phyloP scores from a whole-genome alignment of 495 filamentous ascomycete species.

The Tuber umbilicatum region DNA sequence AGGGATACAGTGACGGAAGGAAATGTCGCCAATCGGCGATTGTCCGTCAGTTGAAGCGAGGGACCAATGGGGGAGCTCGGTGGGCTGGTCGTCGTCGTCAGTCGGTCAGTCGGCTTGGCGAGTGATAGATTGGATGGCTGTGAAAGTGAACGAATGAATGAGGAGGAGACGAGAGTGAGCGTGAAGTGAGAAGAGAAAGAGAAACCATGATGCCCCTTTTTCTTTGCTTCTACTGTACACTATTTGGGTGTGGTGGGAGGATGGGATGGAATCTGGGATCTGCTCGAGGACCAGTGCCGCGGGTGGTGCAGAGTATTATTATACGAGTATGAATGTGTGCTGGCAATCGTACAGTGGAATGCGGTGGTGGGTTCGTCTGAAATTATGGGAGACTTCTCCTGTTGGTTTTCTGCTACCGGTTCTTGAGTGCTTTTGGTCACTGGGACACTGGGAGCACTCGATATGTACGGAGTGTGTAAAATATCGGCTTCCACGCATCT shows the following conservation, averaged over 20 bases:
- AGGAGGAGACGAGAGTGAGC: conserved; percentile 6
- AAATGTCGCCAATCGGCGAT: conserved; percentile 35
- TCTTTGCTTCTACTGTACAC: background rate
- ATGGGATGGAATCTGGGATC: background rate
- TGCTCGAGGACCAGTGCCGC: no score
- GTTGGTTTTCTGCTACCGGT: background rate
- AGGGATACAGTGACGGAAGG: background rate
- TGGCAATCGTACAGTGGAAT: no score
- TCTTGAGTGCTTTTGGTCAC: background rate
- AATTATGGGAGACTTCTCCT: background rate
- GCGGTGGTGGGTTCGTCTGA: background rate
- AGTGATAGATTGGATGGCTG: background rate
- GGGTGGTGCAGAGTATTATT: background rate
- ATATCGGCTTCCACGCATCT: background rate
- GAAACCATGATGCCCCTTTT: background rate
- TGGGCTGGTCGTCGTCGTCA: background rate
- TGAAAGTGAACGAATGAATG: background rate
- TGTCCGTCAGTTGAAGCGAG: conserved; percentile 19
- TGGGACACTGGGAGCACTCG: background rate
- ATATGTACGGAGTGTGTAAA: background rate
- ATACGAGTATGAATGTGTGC: background rate
- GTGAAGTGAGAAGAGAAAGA: conserved; percentile 7
- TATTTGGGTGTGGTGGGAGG: background rate
- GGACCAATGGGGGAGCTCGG: background rate
- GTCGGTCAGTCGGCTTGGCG: background rate